These are phyloP conservation scores for Kluyveromyces aestuarii DNA, from an alignment of 805 yeast species.

Conservation along the genomic window DNA sequence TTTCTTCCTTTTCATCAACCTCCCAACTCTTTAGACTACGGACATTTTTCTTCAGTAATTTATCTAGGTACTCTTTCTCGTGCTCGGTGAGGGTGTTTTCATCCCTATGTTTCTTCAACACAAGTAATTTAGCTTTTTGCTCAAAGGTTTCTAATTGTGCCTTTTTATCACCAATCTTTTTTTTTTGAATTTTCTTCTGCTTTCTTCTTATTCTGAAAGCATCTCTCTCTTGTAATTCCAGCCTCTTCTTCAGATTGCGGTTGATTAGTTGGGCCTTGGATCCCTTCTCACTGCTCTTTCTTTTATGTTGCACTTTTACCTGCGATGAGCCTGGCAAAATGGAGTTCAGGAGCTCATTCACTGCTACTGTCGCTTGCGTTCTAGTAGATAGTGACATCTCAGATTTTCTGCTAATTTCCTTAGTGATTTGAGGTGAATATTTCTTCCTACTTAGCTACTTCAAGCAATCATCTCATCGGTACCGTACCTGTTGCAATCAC, in stretches of 20 bases:
- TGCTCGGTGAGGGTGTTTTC: conserved; percentile 25
- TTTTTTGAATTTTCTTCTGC: conserved; percentile 25
- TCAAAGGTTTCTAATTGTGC: conserved; percentile 17
- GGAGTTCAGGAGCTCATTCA: conserved; percentile 32
- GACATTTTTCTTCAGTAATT: conserved; percentile 30
- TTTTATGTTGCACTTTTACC: conserved; percentile 6
- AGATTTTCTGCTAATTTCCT: no score
- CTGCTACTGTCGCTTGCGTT: conserved; percentile 31
- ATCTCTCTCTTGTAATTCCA: conserved; percentile 28
- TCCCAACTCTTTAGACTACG: conserved; percentile 35
- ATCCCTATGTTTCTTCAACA: conserved; percentile 27
- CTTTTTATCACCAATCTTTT: conserved; percentile 16
- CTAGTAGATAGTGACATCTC: conserved; percentile 18
- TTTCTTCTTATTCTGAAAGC: conserved; percentile 28
- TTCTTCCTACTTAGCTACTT: no score
- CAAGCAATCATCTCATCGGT: no score
- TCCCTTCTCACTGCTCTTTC: conserved; percentile 12
- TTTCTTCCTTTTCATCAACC: conserved; percentile 31
- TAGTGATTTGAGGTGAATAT: no score
- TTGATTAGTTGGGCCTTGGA: conserved; percentile 34
- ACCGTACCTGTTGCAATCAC: no score
- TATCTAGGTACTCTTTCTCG: conserved; percentile 30
- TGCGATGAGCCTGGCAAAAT: conserved; percentile 31
- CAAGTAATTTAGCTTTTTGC: conserved; percentile 26
- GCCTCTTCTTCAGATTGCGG: conserved; percentile 26